Evolutionary conservation across 495 filamentous ascomycete genomes (phyloP), one percentile per base, ranked within the genome.

Genomic region (Xylaria cubensis): DNA sequence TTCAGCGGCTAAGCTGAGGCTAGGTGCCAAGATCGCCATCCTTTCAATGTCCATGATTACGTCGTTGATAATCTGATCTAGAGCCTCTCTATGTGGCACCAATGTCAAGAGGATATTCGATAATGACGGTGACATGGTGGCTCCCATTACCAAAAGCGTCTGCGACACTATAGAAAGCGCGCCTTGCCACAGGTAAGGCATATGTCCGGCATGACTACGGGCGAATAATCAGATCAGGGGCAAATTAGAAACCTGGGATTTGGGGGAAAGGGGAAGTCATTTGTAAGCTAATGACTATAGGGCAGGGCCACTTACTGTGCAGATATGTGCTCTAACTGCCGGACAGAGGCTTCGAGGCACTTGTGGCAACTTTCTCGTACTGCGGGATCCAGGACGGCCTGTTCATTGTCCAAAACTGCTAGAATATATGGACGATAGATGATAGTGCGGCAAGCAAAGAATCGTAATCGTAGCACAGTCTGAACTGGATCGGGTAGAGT

Each of bases 111-210:
- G 87, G 29, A 94, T 86, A 51, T 82, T 85, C 15, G 88, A 89
- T 12, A 94, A 86, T 9, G 89, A 89, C 13, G 89, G 90, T n/a
- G 90, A 93, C 90, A 95, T 92, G 21, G 90, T 94, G 63, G 92
- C 92, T 8, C 92, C 92, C 92, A 94, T 95, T 46, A 95, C 88
- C 50, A 95, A 80, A 41, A 94, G 84, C 2, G 91, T 91, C 81
- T 95, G 93, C 9, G 91, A 93, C 32, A 94, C 91, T 76, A 95
- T 92, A 63, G 90, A 93, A 55, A 95, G 85, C 2, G 92, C 93
- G 44, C 93, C 92, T 82, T 94, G 92, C 92, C 92, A 94, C 19
- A 94, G 86, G 81, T 94, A 94, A n/a, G 92, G 92, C 80, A 95
- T 90, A 75, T 94, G 93, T 69, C 93, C 92, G 75, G 92, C 92